These are phyloP conservation scores for Aaosphaeria pasadenensis DNA, from an alignment of 2,329 filamentous ascomycete genomes.

Conservation along the genomic window DNA sequence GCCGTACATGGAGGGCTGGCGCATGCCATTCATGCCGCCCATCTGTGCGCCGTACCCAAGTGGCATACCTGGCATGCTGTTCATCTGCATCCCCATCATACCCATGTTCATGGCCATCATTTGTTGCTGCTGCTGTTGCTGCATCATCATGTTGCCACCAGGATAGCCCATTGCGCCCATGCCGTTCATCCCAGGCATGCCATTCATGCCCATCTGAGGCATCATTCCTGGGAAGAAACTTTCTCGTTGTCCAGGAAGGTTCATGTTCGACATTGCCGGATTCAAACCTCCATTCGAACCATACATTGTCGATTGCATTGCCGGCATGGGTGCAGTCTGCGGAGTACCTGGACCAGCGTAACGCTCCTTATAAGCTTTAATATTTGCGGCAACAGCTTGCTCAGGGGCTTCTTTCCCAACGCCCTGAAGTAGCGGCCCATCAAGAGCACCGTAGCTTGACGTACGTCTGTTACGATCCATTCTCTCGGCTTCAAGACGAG, in stretches of 20 bases:
- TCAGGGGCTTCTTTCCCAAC: conserved; percentile 24
- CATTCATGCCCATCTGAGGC: conserved; percentile 5
- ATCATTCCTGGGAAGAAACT: conserved; percentile 11
- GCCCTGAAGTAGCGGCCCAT: conserved; percentile 24
- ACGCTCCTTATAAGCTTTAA: conserved; percentile 37
- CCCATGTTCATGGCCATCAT: conserved; percentile 13
- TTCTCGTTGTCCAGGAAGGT: conserved; percentile 10
- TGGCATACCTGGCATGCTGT: conserved; percentile 11
- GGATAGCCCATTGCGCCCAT: conserved; percentile 8
- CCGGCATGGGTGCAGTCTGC: conserved; percentile 3
- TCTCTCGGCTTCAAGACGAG: conserved; percentile 34
- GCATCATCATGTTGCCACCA: conserved; percentile 10
- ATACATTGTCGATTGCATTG: conserved; percentile 11
- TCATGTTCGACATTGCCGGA: conserved; percentile 10
- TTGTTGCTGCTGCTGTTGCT: conserved; percentile 11
- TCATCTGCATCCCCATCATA: conserved; percentile 8
- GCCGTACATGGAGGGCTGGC: conserved; percentile 11
- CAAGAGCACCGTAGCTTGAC: conserved; percentile 24
- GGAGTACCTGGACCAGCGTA: conserved; percentile 16
- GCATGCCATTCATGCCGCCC: conserved; percentile 11
- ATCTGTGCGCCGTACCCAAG: conserved; percentile 9
- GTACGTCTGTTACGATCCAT: conserved; percentile 31
- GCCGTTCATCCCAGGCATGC: conserved; percentile 10
- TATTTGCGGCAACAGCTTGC: conserved; percentile 27
- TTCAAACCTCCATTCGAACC: conserved; percentile 9